Percentiles rank a stretch among this genome's conserved stretches.
Evolutionary conservation across 495 filamentous ascomycete species (phyloP).

Genomic region (Annulohypoxylon nitens): DNA sequence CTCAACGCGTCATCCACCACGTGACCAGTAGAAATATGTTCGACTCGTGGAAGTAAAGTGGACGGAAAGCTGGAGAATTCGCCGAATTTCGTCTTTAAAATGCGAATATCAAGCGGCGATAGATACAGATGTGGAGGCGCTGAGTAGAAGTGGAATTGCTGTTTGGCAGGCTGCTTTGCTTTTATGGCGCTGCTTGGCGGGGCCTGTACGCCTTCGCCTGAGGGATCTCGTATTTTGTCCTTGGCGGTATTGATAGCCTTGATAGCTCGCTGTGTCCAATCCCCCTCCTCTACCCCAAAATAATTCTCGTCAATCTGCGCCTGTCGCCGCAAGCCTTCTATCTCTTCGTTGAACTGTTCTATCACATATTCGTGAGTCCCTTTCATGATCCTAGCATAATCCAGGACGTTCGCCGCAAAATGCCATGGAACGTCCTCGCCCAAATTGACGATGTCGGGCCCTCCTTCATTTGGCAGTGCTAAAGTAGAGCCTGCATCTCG

Average conservation of each 20-base stretch:
- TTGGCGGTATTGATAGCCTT: constrained; percentile 76
- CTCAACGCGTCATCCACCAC: constrained; percentile 91
- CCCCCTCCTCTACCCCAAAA: constrained; percentile 88
- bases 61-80: constrained; percentile 87
- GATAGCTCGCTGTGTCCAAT: constrained; percentile 90
- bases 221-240: constrained; percentile 68
- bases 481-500: constrained; percentile 83
- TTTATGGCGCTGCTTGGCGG: constrained; percentile 23
- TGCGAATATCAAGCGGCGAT: constrained; percentile 93
- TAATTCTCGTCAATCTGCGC: constrained; percentile 90
- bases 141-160: constrained; percentile 88
- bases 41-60: constrained; percentile 89
- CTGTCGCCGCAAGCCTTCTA: constrained; percentile 77
- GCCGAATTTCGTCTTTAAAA: constrained; percentile 90
- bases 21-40: constrained; percentile 91
- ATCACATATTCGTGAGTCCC: constrained; percentile 90
- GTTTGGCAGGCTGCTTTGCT: constrained; percentile 50
- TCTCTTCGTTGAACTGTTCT: constrained; percentile 81
- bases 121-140: constrained; percentile 91
- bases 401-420: constrained; percentile 90
- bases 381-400: constrained; percentile 96
- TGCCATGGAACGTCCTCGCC: constrained; percentile 91
- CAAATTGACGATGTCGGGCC: constrained; percentile 72
- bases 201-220: constrained; percentile 10
- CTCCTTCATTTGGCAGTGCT: constrained; percentile 85